A percentile compares a stretch with the other conserved stretches of the same genome.
These are phyloP conservation scores for Nitzschia putrida DNA, from an alignment of 108 stramenopile genomes.

Conservation along the genomic window DNA sequence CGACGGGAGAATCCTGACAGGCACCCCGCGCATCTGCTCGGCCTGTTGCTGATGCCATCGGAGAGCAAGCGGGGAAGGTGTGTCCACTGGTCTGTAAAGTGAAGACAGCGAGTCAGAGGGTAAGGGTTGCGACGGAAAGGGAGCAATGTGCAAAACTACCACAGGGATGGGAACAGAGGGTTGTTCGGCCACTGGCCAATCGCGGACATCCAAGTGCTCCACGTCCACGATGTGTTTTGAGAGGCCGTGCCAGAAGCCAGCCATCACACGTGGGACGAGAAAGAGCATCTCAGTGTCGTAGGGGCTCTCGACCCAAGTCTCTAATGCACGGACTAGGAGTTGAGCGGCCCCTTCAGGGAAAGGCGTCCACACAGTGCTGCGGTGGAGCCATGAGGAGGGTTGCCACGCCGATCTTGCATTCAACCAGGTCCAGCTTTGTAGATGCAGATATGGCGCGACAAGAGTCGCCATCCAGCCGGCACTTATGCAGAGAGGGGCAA, in stretches of 20 bases:
- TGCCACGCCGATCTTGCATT: neutral
- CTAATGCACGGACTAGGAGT: neutral
- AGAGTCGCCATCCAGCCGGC: neutral
- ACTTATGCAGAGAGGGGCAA: neutral
- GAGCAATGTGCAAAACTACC: neutral
- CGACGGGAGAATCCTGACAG: neutral
- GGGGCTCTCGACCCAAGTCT: neutral
- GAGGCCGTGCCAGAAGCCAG: neutral
- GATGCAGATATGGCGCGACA: neutral
- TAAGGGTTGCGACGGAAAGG: neutral
- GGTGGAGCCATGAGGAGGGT: neutral
- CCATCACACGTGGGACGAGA: neutral
- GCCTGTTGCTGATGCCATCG: neutral
- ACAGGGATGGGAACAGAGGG: neutral
- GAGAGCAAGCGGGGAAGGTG: neutral
- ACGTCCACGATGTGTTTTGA: neutral
- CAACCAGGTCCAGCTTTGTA: neutral
- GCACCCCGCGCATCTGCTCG: neutral
- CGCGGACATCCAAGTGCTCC: neutral
- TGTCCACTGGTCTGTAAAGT: neutral
- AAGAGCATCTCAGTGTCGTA: neutral
- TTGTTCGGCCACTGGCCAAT: neutral
- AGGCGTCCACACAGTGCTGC: neutral
- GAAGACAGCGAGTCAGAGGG: neutral
- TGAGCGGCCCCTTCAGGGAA: neutral